Conservation (phyloP, 345 rosid genomes). For the Pistacia vera region DNA sequence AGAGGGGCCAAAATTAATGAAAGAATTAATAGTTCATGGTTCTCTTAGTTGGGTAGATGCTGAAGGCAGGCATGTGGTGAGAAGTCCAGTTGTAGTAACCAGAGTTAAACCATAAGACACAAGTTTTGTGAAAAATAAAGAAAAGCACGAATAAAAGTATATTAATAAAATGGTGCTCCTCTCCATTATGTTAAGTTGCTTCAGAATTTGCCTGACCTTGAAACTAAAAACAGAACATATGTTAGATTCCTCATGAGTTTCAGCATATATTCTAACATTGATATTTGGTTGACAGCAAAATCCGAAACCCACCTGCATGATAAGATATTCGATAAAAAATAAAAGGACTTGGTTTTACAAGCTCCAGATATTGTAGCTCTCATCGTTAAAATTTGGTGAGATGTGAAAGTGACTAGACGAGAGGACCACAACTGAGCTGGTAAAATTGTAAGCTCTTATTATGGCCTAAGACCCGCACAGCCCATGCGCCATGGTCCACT, state of each 20-base stretch:
- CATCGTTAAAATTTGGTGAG: background rate
- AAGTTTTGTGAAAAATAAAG: conserved; percentile 11
- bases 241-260: no score
- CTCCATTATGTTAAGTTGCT: no score
- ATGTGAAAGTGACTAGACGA: background rate
- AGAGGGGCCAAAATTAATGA: conserved; percentile 1
- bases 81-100: conserved; percentile 36
- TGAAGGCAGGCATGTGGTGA: conserved; percentile 32
- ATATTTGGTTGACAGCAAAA: background rate
- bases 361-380: background rate
- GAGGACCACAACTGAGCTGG: background rate
- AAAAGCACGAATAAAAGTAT: background rate
- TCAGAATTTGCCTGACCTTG: no score
- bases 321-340: background rate
- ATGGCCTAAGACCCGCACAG: background rate
- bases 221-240: no score
- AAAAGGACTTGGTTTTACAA: background rate
- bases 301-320: background rate
- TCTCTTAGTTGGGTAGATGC: conserved; percentile 36
- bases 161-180: no score
- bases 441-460: background rate
- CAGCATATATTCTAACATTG: no score
- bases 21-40: conserved; percentile 23
- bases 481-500: background rate
- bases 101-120: conserved; percentile 26